A percentile compares a stretch with the other conserved stretches of the same genome.
These are phyloP conservation scores for Aspergillus sp. DNA, from an alignment of 2,329 filamentous ascomycete species.

Conservation along the genomic window DNA sequence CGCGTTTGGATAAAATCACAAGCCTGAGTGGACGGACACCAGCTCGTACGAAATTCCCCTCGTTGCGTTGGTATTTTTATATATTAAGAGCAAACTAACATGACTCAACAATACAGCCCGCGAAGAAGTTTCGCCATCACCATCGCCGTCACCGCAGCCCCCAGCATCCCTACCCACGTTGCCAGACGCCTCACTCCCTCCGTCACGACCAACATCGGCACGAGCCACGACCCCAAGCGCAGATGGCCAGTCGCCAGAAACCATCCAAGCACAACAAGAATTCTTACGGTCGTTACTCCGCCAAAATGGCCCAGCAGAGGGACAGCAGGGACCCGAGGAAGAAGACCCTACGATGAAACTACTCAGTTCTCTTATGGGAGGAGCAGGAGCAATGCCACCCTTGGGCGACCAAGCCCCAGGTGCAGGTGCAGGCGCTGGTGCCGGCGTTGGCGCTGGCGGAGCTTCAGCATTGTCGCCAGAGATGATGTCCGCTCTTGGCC, in stretches of 20 bases:
- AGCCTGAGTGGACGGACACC: constrained; percentile 51
- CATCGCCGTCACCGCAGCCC: constrained; percentile 20
- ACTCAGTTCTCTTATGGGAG: constrained; percentile 31
- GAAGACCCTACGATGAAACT: constrained; percentile 35
- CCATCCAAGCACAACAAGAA: constrained; percentile 37
- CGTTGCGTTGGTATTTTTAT: neutral
- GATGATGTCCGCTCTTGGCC: constrained; percentile 40
- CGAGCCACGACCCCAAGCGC: constrained; percentile 10
- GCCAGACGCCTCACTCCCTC: constrained; percentile 4
- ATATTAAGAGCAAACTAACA: neutral
- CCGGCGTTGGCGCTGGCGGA: constrained; percentile 6
- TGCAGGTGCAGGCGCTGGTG: constrained; percentile 18
- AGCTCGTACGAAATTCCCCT: constrained; percentile 27
- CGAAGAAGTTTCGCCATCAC: constrained; percentile 20
- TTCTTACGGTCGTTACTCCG: constrained; percentile 38
- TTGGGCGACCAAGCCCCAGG: constrained; percentile 14
- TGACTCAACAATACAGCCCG: constrained; percentile 12
- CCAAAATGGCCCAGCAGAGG: constrained; percentile 16
- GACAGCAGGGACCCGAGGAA: constrained; percentile 13
- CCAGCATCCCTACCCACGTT: constrained; percentile 10
- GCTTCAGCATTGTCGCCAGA: constrained; percentile 15
- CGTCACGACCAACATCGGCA: constrained; percentile 2
- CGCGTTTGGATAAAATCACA: constrained; percentile 59
- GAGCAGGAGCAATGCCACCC: constrained; percentile 8
- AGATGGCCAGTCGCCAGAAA: constrained; percentile 25